Evolutionary conservation across 352 stramenopile species (phyloP), one percentile per base, ranked within the genome.

Genomic region (Globisporangium carolinianum): DNA sequence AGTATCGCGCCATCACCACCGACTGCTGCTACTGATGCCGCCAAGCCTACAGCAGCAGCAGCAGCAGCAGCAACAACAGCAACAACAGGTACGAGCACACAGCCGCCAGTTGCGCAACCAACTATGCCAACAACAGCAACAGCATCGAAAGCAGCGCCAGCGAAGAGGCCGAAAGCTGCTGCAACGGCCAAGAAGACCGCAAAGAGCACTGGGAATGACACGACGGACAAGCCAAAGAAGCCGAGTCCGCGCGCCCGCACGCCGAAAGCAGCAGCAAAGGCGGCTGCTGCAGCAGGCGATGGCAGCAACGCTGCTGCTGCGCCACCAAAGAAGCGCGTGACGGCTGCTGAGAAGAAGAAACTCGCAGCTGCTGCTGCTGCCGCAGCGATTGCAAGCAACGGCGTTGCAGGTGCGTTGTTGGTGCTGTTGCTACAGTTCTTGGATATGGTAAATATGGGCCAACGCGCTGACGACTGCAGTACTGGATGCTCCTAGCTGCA

Each of bases 131-230:
- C 11, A 55, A 45, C 47, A 55, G 43, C 32, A 32, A 35, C 32
- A 54, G 55, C 49, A 18, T n/a, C 15, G 45, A 10, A 14, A 10
- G 41, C 3, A 24, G 54, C 41, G 12, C 47, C 47, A 5, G 45
- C 53, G 11, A 71, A 73, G 57, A 57, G 69, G 53, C 59, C 56
- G n/a, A n/a, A n/a, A n/a, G n/a, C n/a, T n/a, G n/a, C n/a, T n/a
- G n/a, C n/a, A n/a, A n/a, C n/a, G n/a, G n/a, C n/a, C n/a, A n/a
- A n/a, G n/a, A n/a, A n/a, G n/a, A n/a, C n/a, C 38, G 72, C 61
- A 47, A 70, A 73, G 60, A 39, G 52, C 57, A 18, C n/a, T n/a
- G n/a, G n/a, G n/a, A n/a, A 48, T 53, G 24, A 62, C 18, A 6
- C 42, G 42, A 51, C 24, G 4, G 47, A 54, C 36, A 46, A 51